phyloP scores from a whole-genome alignment of 2,329 filamentous ascomycete genomes.

The Simplicillium aogashimaense region DNA sequence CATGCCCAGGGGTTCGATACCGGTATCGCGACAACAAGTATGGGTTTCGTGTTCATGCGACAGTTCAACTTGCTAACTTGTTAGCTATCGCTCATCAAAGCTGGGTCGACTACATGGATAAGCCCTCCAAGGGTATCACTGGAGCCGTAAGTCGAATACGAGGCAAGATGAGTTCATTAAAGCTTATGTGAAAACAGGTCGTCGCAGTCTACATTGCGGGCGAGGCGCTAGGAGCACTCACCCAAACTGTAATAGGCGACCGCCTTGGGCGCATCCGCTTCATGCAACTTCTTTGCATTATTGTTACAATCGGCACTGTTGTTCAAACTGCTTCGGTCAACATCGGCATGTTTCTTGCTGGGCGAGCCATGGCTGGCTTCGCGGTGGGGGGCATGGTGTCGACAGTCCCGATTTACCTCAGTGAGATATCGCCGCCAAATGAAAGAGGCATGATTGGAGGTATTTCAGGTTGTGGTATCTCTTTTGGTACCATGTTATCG shows the following conservation, averaged over 20 bases:
- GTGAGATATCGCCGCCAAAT: slow-evolving; percentile 38
- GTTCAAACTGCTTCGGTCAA: slow-evolving; percentile 45
- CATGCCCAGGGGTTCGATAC: slow-evolving; percentile 43
- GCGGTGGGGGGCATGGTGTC: slow-evolving; percentile 28
- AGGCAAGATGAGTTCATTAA: neutral
- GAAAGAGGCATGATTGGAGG: slow-evolving; percentile 43
- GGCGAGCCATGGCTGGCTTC: slow-evolving; percentile 32
- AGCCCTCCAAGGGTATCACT: slow-evolving; percentile 43
- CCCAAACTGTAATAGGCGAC: slow-evolving; percentile 43
- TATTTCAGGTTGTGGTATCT: slow-evolving; percentile 42
- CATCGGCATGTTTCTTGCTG: slow-evolving; percentile 43
- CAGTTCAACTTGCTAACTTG: slow-evolving; percentile 1
- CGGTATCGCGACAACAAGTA: slow-evolving; percentile 49
- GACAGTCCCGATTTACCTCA: slow-evolving; percentile 45
- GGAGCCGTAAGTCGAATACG: slow-evolving; percentile 28
- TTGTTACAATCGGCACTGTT: slow-evolving; percentile 42
- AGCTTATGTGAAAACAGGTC: slow-evolving; percentile 18
- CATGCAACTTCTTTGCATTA: slow-evolving; percentile 41
- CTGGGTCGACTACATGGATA: slow-evolving; percentile 48
- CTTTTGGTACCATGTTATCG: slow-evolving; percentile 44
- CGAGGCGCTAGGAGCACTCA: slow-evolving; percentile 43
- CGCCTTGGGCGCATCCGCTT: slow-evolving; percentile 41
- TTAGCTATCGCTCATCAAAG: slow-evolving; percentile 47
- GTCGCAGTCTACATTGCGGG: slow-evolving; percentile 51
- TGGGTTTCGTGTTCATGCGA: slow-evolving; percentile 11